Conservation (phyloP, 1,284 basidiomycete species). For the Ceratobasidium sp. region DNA sequence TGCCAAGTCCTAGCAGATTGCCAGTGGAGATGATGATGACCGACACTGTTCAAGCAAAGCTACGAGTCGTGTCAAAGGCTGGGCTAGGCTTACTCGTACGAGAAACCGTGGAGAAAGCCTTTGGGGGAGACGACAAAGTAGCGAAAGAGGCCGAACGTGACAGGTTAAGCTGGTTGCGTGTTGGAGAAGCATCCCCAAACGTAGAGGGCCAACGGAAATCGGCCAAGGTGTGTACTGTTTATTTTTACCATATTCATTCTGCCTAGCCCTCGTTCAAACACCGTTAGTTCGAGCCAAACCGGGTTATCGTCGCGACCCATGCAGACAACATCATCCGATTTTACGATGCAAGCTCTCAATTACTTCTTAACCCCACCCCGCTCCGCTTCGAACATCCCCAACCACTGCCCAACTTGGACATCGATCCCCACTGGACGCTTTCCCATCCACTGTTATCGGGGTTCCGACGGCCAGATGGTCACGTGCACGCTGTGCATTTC, state of each 20-base stretch:
- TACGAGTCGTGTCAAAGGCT: slow-evolving; percentile 21
- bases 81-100: slow-evolving; percentile 24
- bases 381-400: slow-evolving; percentile 67
- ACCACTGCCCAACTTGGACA: slow-evolving; percentile 69
- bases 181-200: slow-evolving; percentile 19
- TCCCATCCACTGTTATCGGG: slow-evolving; percentile 55
- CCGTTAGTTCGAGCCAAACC: slow-evolving; percentile 66
- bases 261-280: not conserved
- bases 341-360: slow-evolving; percentile 74
- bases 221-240: slow-evolving; percentile 42
- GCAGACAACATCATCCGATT: slow-evolving; percentile 73
- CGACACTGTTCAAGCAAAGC: slow-evolving; percentile 20
- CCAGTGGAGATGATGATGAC: slow-evolving; percentile 39
- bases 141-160: slow-evolving; percentile 24
- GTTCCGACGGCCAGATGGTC: slow-evolving; percentile 60
- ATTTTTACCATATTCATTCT: not conserved
- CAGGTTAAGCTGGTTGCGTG: slow-evolving; percentile 20
- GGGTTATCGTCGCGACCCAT: slow-evolving; percentile 75
- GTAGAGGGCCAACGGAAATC: slow-evolving; percentile 17
- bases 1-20: not conserved
- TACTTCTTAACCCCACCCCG: slow-evolving; percentile 63
- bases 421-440: slow-evolving; percentile 58
- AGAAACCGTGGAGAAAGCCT: slow-evolving; percentile 10
- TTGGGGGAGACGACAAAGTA: not conserved
- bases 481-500: slow-evolving; percentile 64